Evolutionary conservation across 257 asterid genomes (phyloP).

Genomic region (Capsicum pubescens): DNA sequence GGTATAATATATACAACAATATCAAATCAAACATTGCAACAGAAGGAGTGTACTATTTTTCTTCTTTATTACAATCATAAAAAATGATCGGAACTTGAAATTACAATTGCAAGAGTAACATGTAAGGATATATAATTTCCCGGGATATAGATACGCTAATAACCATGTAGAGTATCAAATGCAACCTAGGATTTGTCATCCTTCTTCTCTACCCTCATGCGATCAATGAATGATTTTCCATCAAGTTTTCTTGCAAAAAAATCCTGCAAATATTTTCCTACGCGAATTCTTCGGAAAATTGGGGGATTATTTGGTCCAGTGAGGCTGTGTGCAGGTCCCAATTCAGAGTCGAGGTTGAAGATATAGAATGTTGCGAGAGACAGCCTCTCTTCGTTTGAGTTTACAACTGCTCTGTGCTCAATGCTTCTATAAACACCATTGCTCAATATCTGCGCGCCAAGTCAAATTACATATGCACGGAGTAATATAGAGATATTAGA

Average conservation of each 20-base stretch:
- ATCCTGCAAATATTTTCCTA: slow-evolving; percentile 41
- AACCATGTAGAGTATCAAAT: background rate
- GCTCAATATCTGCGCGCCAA: slow-evolving; percentile 48
- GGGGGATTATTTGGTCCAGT: slow-evolving; percentile 46
- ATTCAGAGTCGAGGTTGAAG: slow-evolving; percentile 42
- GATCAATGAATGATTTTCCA: slow-evolving; percentile 52
- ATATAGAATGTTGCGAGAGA: slow-evolving; percentile 61
- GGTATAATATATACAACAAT: background rate
- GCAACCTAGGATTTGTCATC: background rate
- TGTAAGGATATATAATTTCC: background rate
- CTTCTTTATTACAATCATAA: background rate
- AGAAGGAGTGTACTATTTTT: background rate
- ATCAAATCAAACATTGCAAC: background rate
- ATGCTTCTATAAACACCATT: slow-evolving; percentile 56
- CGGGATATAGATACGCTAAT: background rate
- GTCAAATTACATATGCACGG: background rate
- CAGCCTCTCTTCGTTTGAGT: slow-evolving; percentile 48
- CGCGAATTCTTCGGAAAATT: slow-evolving; percentile 39
- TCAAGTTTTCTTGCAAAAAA: slow-evolving; percentile 49
- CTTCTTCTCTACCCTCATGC: slow-evolving; percentile 40
- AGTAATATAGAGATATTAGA: background rate
- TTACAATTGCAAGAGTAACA: background rate
- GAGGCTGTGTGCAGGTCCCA: slow-evolving; percentile 59
- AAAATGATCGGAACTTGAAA: background rate
- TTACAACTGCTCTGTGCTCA: slow-evolving; percentile 63